Conservation (phyloP, 164 flowering plant species). For the Vitis rotundifolia region DNA sequence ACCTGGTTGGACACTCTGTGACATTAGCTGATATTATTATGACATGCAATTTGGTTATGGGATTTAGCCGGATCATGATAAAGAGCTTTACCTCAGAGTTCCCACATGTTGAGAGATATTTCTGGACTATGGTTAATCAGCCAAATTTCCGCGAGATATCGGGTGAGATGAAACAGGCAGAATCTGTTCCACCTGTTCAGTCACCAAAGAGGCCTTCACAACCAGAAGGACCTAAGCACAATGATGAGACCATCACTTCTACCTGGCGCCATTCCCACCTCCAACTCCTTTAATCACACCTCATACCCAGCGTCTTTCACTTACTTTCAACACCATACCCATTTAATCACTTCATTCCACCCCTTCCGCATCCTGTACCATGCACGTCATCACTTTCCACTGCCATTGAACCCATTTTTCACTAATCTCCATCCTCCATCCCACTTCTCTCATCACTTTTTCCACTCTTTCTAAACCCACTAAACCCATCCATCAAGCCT, state of each 20-base stretch:
- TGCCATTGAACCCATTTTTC: no score
- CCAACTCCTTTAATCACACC: no score
- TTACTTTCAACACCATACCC: no score
- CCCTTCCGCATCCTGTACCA: no score
- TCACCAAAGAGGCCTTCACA: constrained; percentile 43
- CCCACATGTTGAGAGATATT: constrained; percentile 95
- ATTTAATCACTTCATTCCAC: no score
- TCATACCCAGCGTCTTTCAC: no score
- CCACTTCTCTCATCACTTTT: no score
- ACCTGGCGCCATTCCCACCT: no score
- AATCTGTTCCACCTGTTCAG: constrained; percentile 57
- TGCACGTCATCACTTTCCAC: no score
- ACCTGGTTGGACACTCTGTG: constrained; percentile 46
- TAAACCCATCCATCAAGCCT: no score
- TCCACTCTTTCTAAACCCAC: no score
- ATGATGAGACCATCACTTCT: constrained; percentile 12
- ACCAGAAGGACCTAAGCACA: constrained; percentile 59
- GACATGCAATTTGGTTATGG: constrained; percentile 64
- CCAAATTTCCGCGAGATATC: constrained; percentile 68
- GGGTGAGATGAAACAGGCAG: constrained; percentile 84
- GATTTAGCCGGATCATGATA: constrained; percentile 51
- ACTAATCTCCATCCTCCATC: no score
- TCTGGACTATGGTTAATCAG: constrained; percentile 94
- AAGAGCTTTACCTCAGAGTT: constrained; percentile 86
- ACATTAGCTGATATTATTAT: constrained; percentile 58